Percentiles rank a stretch among this genome's conserved stretches.
Conservation (phyloP, 345 rosid genomes). For the Iberis pinnata region DNA sequence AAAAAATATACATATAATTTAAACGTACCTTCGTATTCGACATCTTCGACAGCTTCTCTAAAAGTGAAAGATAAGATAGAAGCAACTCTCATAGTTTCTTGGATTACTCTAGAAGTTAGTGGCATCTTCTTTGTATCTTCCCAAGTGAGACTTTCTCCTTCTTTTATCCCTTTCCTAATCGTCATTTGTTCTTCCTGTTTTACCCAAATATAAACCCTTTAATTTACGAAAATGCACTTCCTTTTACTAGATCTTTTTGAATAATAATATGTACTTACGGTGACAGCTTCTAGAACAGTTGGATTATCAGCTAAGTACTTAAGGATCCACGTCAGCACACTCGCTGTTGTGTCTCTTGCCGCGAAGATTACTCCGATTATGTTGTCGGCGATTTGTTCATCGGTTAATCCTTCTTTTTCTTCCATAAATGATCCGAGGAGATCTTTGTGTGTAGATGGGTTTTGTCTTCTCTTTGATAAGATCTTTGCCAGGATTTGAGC, state of each 20-base stretch:
- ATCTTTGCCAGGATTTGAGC: conserved; percentile 60
- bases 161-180: conserved; percentile 40
- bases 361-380: conserved; percentile 89
- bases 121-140: conserved; percentile 77
- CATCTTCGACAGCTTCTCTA: conserved; percentile 88
- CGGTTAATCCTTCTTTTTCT: conserved; percentile 54
- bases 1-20: not conserved
- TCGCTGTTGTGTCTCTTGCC: conserved; percentile 85
- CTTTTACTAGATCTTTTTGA: not conserved
- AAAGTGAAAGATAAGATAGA: conserved; percentile 80
- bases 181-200: conserved; percentile 72
- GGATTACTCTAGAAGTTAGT: conserved; percentile 61
- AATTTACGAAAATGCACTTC: conserved; percentile 25
- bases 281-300: conserved; percentile 61
- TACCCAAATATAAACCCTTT: not conserved
- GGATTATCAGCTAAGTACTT: conserved; percentile 76
- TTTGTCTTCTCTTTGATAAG: conserved; percentile 49
- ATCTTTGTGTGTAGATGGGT: conserved; percentile 39
- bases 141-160: conserved; percentile 51
- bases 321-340: conserved; percentile 79
- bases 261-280: conserved; percentile 39
- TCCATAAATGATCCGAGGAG: conserved; percentile 73
- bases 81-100: conserved; percentile 80
- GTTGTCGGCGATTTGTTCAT: conserved; percentile 82
- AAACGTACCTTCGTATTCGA: conserved; percentile 66